Evolutionary conservation across 768 basidiomycete genomes (phyloP).

Genomic region (Leccinum subtestaceum): DNA sequence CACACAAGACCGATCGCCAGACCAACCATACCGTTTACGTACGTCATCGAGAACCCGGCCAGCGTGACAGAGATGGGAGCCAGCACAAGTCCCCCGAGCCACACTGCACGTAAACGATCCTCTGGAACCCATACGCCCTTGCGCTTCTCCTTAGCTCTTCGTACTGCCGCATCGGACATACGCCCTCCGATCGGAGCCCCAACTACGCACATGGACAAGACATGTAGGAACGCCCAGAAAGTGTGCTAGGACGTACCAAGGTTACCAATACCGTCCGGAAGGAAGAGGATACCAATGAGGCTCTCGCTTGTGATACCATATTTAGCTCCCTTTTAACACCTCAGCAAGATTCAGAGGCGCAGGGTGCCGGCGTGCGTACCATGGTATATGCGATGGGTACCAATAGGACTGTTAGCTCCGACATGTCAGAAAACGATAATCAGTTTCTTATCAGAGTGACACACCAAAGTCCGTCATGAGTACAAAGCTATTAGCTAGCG

Average conservation of each 20-base stretch:
- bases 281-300: constrained; percentile 23
- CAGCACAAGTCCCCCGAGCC: constrained; percentile 45
- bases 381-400: constrained; percentile 66
- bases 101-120: constrained; percentile 57
- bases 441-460: constrained; percentile 21
- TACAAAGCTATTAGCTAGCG: constrained; percentile 36
- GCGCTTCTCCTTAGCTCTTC: constrained; percentile 45
- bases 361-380: constrained; percentile 31
- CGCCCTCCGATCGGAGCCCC: constrained; percentile 60
- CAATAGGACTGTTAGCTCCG: constrained; percentile 36
- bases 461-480: constrained; percentile 32
- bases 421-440: neutral
- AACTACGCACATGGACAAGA: constrained; percentile 33
- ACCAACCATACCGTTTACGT: constrained; percentile 48
- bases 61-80: constrained; percentile 51
- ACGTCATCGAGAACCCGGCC: constrained; percentile 50
- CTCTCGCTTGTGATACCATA: constrained; percentile 25
- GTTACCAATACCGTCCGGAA: constrained; percentile 29
- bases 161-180: constrained; percentile 54
- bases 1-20: constrained; percentile 50
- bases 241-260: constrained; percentile 11
- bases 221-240: neutral
- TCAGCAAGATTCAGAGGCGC: neutral
- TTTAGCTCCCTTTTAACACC: constrained; percentile 43
- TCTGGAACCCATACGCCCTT: constrained; percentile 65